Conservation (phyloP, 2,329 filamentous ascomycete species). For the Paraphaeosphaeria sporulosa region DNA sequence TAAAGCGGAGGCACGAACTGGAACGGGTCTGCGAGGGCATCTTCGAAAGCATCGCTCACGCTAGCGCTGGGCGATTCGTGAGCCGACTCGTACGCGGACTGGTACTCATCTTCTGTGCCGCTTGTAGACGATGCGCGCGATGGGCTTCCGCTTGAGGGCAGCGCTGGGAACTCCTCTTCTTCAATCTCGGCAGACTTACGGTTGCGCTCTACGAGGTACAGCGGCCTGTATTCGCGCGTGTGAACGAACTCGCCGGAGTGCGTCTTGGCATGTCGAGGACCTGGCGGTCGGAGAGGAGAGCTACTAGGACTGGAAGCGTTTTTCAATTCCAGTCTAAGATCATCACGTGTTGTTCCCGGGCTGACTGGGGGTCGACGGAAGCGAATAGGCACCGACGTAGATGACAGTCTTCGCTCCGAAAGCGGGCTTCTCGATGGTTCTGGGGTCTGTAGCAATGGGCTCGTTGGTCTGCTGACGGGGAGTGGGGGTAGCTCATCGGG, state of each 20-base stretch:
- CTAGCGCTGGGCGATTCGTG: constrained; percentile 47
- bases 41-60: constrained; percentile 30
- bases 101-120: constrained; percentile 54
- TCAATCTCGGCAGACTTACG: constrained; percentile 42
- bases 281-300: constrained; percentile 51
- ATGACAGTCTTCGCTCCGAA: constrained; percentile 34
- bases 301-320: constrained; percentile 47
- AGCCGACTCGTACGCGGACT: constrained; percentile 56
- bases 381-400: constrained; percentile 64
- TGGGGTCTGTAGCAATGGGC: constrained; percentile 36
- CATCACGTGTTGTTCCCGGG: constrained; percentile 54
- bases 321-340: constrained; percentile 46
- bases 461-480: constrained; percentile 38
- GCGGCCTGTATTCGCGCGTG: constrained; percentile 75
- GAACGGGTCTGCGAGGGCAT: constrained; percentile 32
- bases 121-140: constrained; percentile 44
- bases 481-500: constrained; percentile 45
- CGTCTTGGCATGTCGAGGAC: constrained; percentile 55
- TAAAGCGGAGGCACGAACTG: constrained; percentile 27
- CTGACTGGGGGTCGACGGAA: constrained; percentile 59
- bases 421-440: constrained; percentile 30
- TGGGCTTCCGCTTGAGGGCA: constrained; percentile 57
- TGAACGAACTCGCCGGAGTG: constrained; percentile 62
- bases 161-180: constrained; percentile 58
- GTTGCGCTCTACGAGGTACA: constrained; percentile 79